Evolutionary conservation across 1,139 yeast species (phyloP).

Genomic region (Saccharomyces hybrid): DNA sequence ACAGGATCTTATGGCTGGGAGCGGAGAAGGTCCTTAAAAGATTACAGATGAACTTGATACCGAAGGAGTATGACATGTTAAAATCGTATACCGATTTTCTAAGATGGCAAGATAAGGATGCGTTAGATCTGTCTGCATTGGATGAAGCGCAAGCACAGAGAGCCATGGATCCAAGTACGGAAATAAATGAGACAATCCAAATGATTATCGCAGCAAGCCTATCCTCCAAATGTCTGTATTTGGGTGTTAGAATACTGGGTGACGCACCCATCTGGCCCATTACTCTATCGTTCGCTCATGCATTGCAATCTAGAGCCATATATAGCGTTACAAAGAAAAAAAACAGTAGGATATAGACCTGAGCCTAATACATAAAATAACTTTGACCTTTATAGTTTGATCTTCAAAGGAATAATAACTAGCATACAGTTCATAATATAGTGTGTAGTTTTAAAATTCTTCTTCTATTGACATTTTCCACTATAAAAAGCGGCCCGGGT

Average conservation of each 20-base stretch:
- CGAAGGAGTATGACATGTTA: slow-evolving; percentile 36
- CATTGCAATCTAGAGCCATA: slow-evolving; percentile 59
- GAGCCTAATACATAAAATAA: too few relatives aligned
- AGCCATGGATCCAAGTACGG: slow-evolving; percentile 38
- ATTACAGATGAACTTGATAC: slow-evolving; percentile 47
- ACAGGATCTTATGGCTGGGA: slow-evolving; percentile 34
- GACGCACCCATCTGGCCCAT: slow-evolving; percentile 86
- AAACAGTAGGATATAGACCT: background rate
- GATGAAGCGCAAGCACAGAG: slow-evolving; percentile 39
- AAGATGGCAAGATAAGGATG: slow-evolving; percentile 48
- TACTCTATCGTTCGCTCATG: slow-evolving; percentile 70
- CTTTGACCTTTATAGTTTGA: too few relatives aligned
- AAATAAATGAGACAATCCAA: slow-evolving; percentile 36
- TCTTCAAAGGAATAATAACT: too few relatives aligned
- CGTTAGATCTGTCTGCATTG: slow-evolving; percentile 42
- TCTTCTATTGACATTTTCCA: too few relatives aligned
- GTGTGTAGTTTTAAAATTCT: too few relatives aligned
- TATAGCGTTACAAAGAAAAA: slow-evolving; percentile 20
- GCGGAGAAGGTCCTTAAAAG: slow-evolving; percentile 40
- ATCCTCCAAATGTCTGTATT: slow-evolving; percentile 50
- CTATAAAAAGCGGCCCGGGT: background rate
- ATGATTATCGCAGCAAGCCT: slow-evolving; percentile 43
- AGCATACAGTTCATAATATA: too few relatives aligned
- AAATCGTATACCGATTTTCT: slow-evolving; percentile 50
- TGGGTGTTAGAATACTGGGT: slow-evolving; percentile 67